Evolutionary conservation across 2,329 filamentous ascomycete genomes (phyloP), one percentile per base, ranked within the genome.

Genomic region (Piedraia hortae): DNA sequence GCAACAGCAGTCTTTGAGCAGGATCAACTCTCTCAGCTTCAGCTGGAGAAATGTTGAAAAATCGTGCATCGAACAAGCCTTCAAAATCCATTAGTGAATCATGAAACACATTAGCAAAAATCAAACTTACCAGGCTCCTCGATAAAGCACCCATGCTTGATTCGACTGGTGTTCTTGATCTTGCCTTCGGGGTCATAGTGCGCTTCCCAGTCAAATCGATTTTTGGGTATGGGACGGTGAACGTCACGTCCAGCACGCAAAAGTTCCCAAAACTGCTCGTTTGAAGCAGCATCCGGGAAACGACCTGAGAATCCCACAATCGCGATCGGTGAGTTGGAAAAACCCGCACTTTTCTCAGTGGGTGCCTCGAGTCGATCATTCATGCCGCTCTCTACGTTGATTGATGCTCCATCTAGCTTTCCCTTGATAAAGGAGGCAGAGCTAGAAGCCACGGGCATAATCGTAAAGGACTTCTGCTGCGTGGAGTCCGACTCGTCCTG

Each of bases 31-130:
- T 10, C 5, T 14, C 10, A 6, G 20, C 20, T 10, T 41, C 37
- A 11, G 33, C 21, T 8, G 37, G 40, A 6, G 33, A 37, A 33
- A 50, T 47, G 19, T 46, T 41, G 34, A 51, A 51, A 25, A 50
- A 47, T 0, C 30, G 29, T 3, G 40, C 28, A 28, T 51, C 47
- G 23, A 51, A 51, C 2, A 37, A 14, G 1, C n/a, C n/a, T n/a
- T n/a, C n/a, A n/a, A n/a, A n/a, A n/a, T 41, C 37, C 12, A 34
- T 22, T 9, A 36, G 39, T 6, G 34, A 38, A 33, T 50, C 47
- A 19, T 46, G 41, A 34, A 51, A 51, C 25, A 50, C 46, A 0
- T 31, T 29, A 3, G 39, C n/a, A n/a, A n/a, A n/a, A 28, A 28
- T 51, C 47, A 23, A 51, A 51, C 1, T 36, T 14, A 1, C 39